These are phyloP conservation scores for Neonothopanus nambi DNA, from an alignment of 1,284 basidiomycete genomes.

Conservation along the genomic window DNA sequence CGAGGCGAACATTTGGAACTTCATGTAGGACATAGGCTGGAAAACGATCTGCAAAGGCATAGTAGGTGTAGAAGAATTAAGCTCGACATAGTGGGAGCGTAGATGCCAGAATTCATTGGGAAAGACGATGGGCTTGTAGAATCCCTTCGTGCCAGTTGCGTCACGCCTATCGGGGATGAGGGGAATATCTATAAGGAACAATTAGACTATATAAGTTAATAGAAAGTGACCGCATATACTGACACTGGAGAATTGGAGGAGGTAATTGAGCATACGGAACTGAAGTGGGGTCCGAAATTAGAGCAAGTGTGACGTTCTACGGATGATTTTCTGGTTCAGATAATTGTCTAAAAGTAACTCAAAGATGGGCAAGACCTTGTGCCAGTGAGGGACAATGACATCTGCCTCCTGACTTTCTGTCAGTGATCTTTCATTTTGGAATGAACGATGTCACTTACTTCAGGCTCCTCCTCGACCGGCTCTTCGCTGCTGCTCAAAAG, in stretches of 20 bases:
- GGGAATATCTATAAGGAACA: conserved; percentile 50
- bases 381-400: conserved; percentile 82
- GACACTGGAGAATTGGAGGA: conserved; percentile 64
- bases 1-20: conserved; percentile 82
- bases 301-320: conserved; percentile 88
- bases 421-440: not conserved
- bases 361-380: conserved; percentile 47
- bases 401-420: conserved; percentile 41
- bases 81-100: conserved; percentile 74
- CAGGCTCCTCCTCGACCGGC: conserved; percentile 48
- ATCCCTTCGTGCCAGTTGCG: conserved; percentile 58
- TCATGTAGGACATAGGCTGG: conserved; percentile 83
- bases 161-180: conserved; percentile 61
- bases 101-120: conserved; percentile 96
- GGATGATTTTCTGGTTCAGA: conserved; percentile 12
- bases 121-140: conserved; percentile 87
- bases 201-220: not conserved
- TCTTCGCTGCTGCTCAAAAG: conserved; percentile 56
- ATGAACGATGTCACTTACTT: conserved; percentile 28
- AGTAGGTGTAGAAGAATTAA: conserved; percentile 74
- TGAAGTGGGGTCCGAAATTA: conserved; percentile 70
- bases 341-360: not conserved
- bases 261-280: conserved; percentile 64
- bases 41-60: conserved; percentile 84
- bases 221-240: conserved; percentile 27